Evolutionary conservation across 768 basidiomycete genomes (phyloP).

Genomic region (Scleroderma bovista): DNA sequence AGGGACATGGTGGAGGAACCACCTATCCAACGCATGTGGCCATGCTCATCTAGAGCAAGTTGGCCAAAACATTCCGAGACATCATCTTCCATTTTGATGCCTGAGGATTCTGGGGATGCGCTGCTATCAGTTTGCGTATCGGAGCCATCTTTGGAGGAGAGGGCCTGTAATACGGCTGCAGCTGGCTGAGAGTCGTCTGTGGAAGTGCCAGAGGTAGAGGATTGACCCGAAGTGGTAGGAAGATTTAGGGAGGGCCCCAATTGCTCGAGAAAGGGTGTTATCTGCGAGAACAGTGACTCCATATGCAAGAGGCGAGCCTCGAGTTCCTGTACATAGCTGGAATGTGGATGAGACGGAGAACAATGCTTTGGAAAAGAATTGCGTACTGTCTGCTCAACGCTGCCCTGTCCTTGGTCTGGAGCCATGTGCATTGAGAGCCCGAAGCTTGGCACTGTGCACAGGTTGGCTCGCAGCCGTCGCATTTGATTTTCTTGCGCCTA

Average conservation of each 20-base stretch:
- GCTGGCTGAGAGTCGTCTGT: slow-evolving; percentile 16
- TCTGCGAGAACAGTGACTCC: slow-evolving; percentile 81
- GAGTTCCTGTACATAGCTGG: slow-evolving; percentile 86
- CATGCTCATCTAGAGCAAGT: slow-evolving; percentile 83
- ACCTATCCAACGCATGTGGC: slow-evolving; percentile 89
- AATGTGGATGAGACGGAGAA: slow-evolving; percentile 15
- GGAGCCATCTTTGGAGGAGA: slow-evolving; percentile 34
- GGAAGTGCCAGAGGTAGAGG: slow-evolving; percentile 14
- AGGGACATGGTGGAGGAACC: slow-evolving; percentile 90
- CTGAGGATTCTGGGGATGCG: slow-evolving; percentile 29
- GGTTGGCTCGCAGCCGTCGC: slow-evolving; percentile 82
- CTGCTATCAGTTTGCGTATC: slow-evolving; percentile 29
- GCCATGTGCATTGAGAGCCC: slow-evolving; percentile 78
- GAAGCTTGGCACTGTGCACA: slow-evolving; percentile 77
- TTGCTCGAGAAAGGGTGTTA: slow-evolving; percentile 74
- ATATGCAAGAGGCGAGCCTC: slow-evolving; percentile 84
- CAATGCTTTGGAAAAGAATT: not conserved
- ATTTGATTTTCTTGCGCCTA: slow-evolving; percentile 92
- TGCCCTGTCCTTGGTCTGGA: slow-evolving; percentile 88
- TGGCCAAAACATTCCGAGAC: slow-evolving; percentile 83
- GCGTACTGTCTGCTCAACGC: slow-evolving; percentile 86
- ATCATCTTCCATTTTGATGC: slow-evolving; percentile 52
- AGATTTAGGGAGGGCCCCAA: slow-evolving; percentile 50
- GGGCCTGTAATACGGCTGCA: slow-evolving; percentile 29
- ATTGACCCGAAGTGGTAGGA: slow-evolving; percentile 32